These are phyloP conservation scores for Marsdenia floribunda DNA, from an alignment of 257 asterid genomes.

Conservation along the genomic window DNA sequence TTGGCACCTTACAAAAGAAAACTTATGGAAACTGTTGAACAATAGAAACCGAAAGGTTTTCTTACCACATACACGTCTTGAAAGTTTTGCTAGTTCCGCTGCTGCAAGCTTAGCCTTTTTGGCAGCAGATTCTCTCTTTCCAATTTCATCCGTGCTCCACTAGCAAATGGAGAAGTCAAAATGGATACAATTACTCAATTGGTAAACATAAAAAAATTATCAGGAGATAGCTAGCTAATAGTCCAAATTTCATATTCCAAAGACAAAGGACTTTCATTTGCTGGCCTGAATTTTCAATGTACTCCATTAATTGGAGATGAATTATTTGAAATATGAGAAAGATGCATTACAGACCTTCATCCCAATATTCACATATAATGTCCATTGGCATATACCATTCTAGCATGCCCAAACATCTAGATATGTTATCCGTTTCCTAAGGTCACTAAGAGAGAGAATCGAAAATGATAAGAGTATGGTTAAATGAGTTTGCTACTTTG, in stretches of 20 bases:
- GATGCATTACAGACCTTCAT: not conserved
- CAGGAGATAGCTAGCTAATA: not conserved
- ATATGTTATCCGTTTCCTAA: not conserved
- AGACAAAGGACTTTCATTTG: not conserved
- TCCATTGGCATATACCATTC: slow-evolving; percentile 1
- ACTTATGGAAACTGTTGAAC: not conserved
- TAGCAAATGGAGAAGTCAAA: slow-evolving; percentile 31
- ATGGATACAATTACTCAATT: slow-evolving; percentile 14
- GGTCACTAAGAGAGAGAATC: not conserved
- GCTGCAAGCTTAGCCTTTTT: slow-evolving; percentile 98
- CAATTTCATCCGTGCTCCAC: slow-evolving; percentile 87
- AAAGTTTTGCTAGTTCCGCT: slow-evolving; percentile 96
- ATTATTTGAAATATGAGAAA: not conserved
- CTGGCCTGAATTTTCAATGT: not conserved
- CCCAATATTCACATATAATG: not conserved
- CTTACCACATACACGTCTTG: slow-evolving; percentile 97
- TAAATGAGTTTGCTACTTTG: not conserved
- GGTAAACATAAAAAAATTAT: slow-evolving; percentile 15
- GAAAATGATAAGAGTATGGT: not conserved
- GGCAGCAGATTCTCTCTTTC: slow-evolving; percentile 85
- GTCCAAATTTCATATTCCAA: not conserved
- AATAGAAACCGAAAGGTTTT: not conserved
- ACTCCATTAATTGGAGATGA: not conserved
- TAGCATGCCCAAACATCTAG: not conserved
- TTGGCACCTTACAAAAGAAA: not conserved